Conservation (phyloP, 306 rosid species). For the Ochetophila trinervis region DNA sequence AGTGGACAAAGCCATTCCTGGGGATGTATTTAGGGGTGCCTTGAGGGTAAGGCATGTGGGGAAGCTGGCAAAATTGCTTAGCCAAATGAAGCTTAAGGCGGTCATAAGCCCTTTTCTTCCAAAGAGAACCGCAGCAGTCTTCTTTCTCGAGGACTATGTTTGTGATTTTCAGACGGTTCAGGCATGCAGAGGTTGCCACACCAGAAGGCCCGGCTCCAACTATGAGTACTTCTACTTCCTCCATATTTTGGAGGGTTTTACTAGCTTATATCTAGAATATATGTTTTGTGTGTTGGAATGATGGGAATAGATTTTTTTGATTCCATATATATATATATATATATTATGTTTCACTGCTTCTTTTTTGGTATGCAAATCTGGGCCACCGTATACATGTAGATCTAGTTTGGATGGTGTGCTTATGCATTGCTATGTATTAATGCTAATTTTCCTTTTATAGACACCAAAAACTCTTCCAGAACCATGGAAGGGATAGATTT, state of each 20-base stretch:
- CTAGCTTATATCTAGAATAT: too few species aligned
- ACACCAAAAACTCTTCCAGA: too few species aligned
- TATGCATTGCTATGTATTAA: too few species aligned
- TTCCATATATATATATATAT: too few species aligned
- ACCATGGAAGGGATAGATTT: too few species aligned
- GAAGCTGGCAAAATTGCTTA: slow-evolving; percentile 53
- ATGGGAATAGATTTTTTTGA: too few species aligned
- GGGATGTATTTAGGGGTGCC: slow-evolving; percentile 39
- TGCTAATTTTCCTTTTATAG: too few species aligned
- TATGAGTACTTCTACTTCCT: slow-evolving; percentile 45
- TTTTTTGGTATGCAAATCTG: too few species aligned
- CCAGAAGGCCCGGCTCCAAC: slow-evolving; percentile 74
- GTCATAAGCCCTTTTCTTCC: slow-evolving; percentile 61
- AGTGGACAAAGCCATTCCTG: slow-evolving; percentile 36
- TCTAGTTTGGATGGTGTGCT: too few species aligned
- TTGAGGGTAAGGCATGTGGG: slow-evolving; percentile 43
- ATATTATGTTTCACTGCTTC: too few species aligned
- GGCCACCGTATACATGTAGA: too few species aligned
- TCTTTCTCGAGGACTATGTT: slow-evolving; percentile 56
- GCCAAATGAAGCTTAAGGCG: slow-evolving; percentile 64
- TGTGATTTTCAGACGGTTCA: slow-evolving; percentile 35
- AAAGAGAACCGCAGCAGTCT: slow-evolving; percentile 52
- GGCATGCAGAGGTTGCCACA: slow-evolving; percentile 57
- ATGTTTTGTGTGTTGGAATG: too few species aligned
- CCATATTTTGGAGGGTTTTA: slow-evolving; percentile 3